Conservation (phyloP, 768 basidiomycete species). For the Serendipita indica region DNA sequence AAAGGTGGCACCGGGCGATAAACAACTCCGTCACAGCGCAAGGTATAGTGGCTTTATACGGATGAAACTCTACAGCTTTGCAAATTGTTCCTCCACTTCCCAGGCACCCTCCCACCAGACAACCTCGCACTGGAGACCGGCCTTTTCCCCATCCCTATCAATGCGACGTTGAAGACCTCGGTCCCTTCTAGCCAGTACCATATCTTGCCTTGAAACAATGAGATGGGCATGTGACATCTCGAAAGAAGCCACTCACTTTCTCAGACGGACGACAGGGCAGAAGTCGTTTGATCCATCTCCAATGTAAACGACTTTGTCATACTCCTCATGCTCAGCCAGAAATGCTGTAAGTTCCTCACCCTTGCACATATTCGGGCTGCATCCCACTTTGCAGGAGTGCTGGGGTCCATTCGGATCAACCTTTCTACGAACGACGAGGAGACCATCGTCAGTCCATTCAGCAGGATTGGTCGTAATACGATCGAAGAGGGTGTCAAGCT, state of each 20-base stretch:
- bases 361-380: slow-evolving; percentile 97
- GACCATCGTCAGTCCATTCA: slow-evolving; percentile 52
- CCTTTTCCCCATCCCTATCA: slow-evolving; percentile 43
- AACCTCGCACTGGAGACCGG: slow-evolving; percentile 56
- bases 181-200: slow-evolving; percentile 61
- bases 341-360: slow-evolving; percentile 89
- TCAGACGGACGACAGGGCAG: slow-evolving; percentile 73
- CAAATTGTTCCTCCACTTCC: slow-evolving; percentile 84
- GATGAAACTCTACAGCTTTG: slow-evolving; percentile 21
- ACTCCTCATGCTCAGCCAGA: slow-evolving; percentile 45
- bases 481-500: slow-evolving; percentile 54
- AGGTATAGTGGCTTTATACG: no score
- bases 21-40: no score
- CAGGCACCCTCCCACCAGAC: slow-evolving; percentile 88
- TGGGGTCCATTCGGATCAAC: slow-evolving; percentile 64
- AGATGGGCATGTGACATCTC: slow-evolving; percentile 4
- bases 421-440: slow-evolving; percentile 60
- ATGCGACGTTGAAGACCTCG: slow-evolving; percentile 73
- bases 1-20: no score
- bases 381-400: slow-evolving; percentile 75
- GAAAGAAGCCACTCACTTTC: slow-evolving; percentile 34
- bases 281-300: slow-evolving; percentile 95
- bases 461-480: slow-evolving; percentile 91
- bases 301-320: slow-evolving; percentile 72
- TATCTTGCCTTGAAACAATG: slow-evolving; percentile 47